A percentile compares a stretch with the other conserved stretches of the same genome.
Evolutionary conservation across 2,329 filamentous ascomycete genomes (phyloP).

Genomic region (Beauveria sp.): DNA sequence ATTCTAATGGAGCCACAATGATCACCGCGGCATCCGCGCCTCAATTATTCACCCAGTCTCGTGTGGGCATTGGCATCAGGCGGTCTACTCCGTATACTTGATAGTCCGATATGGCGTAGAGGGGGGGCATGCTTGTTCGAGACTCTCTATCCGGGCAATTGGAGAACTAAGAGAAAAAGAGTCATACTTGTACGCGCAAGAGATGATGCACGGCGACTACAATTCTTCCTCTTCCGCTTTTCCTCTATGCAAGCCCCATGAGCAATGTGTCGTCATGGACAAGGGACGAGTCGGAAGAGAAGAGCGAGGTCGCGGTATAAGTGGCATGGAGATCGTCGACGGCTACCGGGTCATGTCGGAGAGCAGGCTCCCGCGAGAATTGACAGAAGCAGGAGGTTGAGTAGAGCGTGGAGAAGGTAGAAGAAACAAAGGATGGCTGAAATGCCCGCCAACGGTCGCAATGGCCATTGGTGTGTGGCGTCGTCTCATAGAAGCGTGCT

Average conservation of each 20-base stretch:
- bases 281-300: background rate
- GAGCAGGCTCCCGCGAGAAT: background rate
- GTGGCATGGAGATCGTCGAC: background rate
- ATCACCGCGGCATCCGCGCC: no score
- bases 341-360: conserved; percentile 10
- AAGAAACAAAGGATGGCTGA: no score
- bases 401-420: background rate
- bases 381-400: background rate
- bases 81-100: background rate
- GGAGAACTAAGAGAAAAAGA: background rate
- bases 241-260: background rate
- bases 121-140: background rate
- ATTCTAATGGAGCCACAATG: background rate
- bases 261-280: background rate
- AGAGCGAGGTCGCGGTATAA: background rate
- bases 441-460: background rate
- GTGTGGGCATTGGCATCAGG: background rate
- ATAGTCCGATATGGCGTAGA: background rate
- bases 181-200: background rate
- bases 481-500: background rate
- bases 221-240: background rate
- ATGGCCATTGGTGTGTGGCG: background rate
- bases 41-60: background rate
- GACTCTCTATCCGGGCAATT: background rate
- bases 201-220: background rate